Base-by-base conservation (phyloP, 805 yeast species). In the Yamadazyma laniorum region DNA sequence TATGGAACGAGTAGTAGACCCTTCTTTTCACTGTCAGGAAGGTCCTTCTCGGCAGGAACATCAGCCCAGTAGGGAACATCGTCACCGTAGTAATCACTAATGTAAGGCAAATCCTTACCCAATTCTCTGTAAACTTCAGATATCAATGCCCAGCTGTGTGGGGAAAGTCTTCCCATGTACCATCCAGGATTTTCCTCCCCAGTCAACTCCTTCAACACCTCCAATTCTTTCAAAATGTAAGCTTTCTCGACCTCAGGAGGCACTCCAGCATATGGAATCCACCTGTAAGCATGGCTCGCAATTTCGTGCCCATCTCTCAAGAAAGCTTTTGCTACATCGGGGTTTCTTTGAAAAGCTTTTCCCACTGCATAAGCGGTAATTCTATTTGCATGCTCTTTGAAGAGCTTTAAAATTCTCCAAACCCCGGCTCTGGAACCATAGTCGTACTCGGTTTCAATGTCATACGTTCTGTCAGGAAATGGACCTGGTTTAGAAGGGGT, bases 1-100 rank as follows among this genome's bases (percentile, higher is more conserved):
- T 54, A 55, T 6, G 60, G 59, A 21, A 55, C 50, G 42, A 49
- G 47, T 21, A 55, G 42, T 19, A 54, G 26, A n/a, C 60, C 60
- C 19, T 51, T 46, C 35, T 52, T 51, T 28, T 51, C 44, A n/a
- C 22, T 33, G 17, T 31, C 45, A n/a, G 48, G 44, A 13, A 46
- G 33, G 11, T 38, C 39, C 17, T 38, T 35, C 34, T 46, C 50
- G 16, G 47, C 48, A 3, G 50, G 50, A 29, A 46, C 41, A 31
- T 46, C 50, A 2, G 21, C 33, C 50, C 50, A 46, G 27, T 37
- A 37, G 12, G 50, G 50, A 18, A 46, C 50, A 42, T 46, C 50
- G 21, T 46, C 50, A 23, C 50, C 48, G 28, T 46, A 46, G 32
- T 25, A 43, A 29, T 46, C 50, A 39, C 48, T 44, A 22, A 46